Evolutionary conservation across 306 rosid species (phyloP), one percentile per base, ranked within the genome.

Genomic region (Acacia crassicarpa): DNA sequence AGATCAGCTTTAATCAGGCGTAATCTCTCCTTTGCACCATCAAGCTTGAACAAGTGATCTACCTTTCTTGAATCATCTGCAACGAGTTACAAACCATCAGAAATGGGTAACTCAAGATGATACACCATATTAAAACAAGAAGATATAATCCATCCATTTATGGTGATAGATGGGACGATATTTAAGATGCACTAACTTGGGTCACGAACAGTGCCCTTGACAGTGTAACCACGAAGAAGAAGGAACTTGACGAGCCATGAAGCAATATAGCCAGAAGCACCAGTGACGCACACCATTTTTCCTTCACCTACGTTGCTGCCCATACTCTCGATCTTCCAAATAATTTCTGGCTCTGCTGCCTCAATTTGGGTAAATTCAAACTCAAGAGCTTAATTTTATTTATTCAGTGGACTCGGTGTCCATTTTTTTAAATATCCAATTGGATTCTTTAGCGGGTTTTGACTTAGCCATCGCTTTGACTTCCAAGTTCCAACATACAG

Each of bases 241-340:
- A 87, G 89, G 33, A 84, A 68, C 74, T 87, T 89, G 30, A 87
- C 93, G 0, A 89, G 80, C 87, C 90, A 89, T 27, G 92, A 89
- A 17, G 92, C 92, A 10, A 87, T 87, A 40, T 40, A 89, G 13
- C 92, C 92, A 4, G 90, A 81, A 77, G 80, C 92, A 58, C 92
- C 92, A 0, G 92, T 89, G 8, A 89, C 87, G 45, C 92, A 87
- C 48, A 85, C 92, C 35, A 89, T 33, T 38, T 81, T 81, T 23
- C 83, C 48, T 41, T 78, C 79, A 20, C 82, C 86, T 40, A 1
- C 43, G 17, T 25, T 63, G 12, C 25, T 67, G 33, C 81, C 83
- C 89, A 84, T 89, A 3, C 41, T 30, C 32, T 30, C 54, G 12
- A 0, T 5, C 51, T 74, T 53, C 16, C 11, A 3, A 25, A 27